Conservation (phyloP, 1,139 yeast species). For the Kluyveromyces sp. region DNA sequence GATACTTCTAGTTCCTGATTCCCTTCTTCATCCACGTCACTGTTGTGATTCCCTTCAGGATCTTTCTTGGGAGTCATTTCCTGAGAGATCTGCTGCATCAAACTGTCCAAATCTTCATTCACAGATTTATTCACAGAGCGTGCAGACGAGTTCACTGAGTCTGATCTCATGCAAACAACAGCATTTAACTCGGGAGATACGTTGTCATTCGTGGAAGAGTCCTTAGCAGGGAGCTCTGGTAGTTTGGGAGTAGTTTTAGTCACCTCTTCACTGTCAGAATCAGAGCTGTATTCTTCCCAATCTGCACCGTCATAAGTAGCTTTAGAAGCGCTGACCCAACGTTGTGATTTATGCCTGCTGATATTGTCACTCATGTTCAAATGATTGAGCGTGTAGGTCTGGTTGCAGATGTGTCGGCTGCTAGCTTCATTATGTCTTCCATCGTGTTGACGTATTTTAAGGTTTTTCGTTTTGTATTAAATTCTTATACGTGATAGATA, state of each 20-base stretch:
- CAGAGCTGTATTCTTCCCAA: conserved; percentile 35
- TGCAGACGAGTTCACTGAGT: conserved; percentile 1
- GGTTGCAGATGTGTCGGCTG: neutral
- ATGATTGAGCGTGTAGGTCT: neutral
- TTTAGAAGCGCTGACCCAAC: conserved; percentile 55
- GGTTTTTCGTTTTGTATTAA: neutral
- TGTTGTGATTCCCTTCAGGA: neutral
- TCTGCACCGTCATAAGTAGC: conserved; percentile 53
- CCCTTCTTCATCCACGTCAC: conserved; percentile 7
- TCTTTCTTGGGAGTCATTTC: conserved; percentile 26
- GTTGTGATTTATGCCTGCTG: conserved; percentile 52
- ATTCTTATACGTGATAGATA: too few relatives aligned
- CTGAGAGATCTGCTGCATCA: conserved; percentile 29
- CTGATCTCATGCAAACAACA: neutral
- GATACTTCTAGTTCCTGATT: conserved; percentile 16
- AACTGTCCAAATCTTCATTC: conserved; percentile 26
- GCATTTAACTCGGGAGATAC: neutral
- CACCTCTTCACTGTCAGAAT: conserved; percentile 9
- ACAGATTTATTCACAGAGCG: conserved; percentile 12
- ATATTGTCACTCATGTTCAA: conserved; percentile 31
- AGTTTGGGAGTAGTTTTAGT: conserved; percentile 15
- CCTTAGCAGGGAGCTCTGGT: conserved; percentile 12
- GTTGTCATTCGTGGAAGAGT: neutral
- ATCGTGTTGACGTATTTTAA: neutral
- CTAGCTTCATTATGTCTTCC: neutral